Base-by-base conservation (phyloP, 164 flowering plant species). In the Kingdonia uniflora region DNA sequence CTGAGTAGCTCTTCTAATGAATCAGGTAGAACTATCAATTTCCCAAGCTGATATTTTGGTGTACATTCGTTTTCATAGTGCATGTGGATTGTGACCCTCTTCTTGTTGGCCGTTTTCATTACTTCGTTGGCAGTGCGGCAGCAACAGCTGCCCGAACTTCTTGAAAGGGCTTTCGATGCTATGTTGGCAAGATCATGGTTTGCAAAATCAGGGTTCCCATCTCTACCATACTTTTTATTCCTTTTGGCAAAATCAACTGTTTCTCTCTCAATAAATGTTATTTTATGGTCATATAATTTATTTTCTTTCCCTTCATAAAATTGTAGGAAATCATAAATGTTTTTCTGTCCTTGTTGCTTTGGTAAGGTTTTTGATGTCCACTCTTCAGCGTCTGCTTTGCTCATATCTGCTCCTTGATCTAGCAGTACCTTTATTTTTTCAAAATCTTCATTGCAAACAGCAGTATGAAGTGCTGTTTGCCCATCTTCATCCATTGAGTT, bases 61-160 rank as follows among this genome's bases (percentile, higher is more conserved):
- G 63, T 51, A 19, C 72, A 51, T 24, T 51, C 47, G 29, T 56
- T 59, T 58, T 57, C 66, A 42, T 42, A 55, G 58, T 63, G 64
- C 78, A 65, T 56, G 64, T 85, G 85, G 42, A 88, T 82, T 19
- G 80, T 76, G 55, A 88, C 90, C 73, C 98, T 82, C 68, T 64
- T 82, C 68, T 64, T 83, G 64, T 67, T 75, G 41, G 58, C 53
- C 15, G 39, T 42, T 60, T 22, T 58, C 14, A n/a, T 19, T 45
- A 19, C 54, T 57, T 59, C 64, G 40, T 57, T 48, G 13, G 46
- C 43, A 24, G 53, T 50, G 22, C 54, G 26, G 56, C 47, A 21
- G 42, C 58, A 41, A 26, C 42, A 42, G 47, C 56, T 56, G 56
- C 54, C 59, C 57, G 76, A 64, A 55, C 42, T 41, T 56, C 54